These are phyloP conservation scores for Mrakia blollopis DNA, from an alignment of 768 basidiomycete species.

Conservation along the genomic window DNA sequence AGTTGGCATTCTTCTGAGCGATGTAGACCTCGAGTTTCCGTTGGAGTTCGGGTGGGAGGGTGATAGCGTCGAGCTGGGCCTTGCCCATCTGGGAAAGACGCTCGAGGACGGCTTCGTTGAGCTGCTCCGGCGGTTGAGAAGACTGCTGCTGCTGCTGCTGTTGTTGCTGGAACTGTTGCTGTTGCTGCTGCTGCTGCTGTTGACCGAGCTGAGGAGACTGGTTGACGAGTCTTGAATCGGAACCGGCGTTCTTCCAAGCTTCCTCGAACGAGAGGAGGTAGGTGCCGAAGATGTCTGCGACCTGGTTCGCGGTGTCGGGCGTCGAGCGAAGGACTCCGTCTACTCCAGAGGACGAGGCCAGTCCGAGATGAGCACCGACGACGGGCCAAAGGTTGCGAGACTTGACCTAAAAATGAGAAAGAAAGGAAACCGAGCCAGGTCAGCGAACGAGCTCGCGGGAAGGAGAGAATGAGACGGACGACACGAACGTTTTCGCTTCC, in stretches of 20 bases:
- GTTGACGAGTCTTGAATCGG: background rate
- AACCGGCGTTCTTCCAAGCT: constrained; percentile 13
- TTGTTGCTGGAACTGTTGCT: constrained; percentile 13
- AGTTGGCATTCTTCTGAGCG: background rate
- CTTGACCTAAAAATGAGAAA: background rate
- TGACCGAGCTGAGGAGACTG: constrained; percentile 20
- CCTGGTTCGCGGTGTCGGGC: constrained; percentile 23
- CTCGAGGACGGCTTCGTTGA: constrained; percentile 13
- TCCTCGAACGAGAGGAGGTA: constrained; percentile 28
- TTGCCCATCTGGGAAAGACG: constrained; percentile 1
- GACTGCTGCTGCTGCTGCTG: constrained; percentile 9
- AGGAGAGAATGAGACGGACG: background rate
- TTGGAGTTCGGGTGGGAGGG: constrained; percentile 13
- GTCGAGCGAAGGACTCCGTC: constrained; percentile 18
- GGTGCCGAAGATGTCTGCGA: constrained; percentile 25
- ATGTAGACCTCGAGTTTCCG: constrained; percentile 10
- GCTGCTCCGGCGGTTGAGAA: background rate
- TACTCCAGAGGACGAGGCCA: background rate
- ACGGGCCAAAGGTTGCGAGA: constrained; percentile 28
- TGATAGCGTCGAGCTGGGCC: constrained; percentile 4
- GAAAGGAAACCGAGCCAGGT: too few species aligned
- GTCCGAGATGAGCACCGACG: constrained; percentile 25
- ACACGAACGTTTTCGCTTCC: constrained; percentile 26
- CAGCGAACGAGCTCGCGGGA: background rate
- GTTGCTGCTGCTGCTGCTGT: constrained; percentile 19